These are phyloP conservation scores for Adansonia madagascariensis DNA, from an alignment of 441 rosid genomes.

Conservation along the genomic window DNA sequence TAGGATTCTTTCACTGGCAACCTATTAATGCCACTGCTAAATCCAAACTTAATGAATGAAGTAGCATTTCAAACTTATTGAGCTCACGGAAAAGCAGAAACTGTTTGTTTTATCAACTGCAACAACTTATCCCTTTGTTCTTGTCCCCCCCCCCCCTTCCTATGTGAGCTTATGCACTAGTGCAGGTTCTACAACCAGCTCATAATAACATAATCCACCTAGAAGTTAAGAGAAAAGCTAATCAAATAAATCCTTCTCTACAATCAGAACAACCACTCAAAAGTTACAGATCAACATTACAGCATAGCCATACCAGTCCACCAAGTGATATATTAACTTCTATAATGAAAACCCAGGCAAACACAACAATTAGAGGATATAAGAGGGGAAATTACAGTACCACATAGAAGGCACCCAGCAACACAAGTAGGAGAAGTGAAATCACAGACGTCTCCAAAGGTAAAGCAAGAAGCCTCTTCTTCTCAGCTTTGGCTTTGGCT, in stretches of 20 bases:
- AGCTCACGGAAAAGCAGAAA: not conserved
- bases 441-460: constrained; percentile 81
- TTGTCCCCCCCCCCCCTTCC: not conserved
- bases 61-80: not conserved
- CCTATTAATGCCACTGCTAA: not conserved
- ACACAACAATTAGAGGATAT: constrained; percentile 12
- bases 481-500: constrained; percentile 51
- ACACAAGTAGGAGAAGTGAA: constrained; percentile 78
- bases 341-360: constrained; percentile 6
- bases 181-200: not conserved
- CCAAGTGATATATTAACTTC: not conserved
- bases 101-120: not conserved
- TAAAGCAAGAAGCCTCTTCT: constrained; percentile 80
- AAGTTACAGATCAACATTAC: constrained; percentile 6
- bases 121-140: not conserved
- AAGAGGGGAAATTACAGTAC: constrained; percentile 41
- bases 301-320: constrained; percentile 4
- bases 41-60: not conserved
- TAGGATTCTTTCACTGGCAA: not conserved
- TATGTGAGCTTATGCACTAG: not conserved
- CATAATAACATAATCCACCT: constrained; percentile 1
- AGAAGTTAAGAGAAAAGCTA: not conserved
- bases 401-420: constrained; percentile 98
- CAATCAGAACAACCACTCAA: not conserved
- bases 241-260: constrained; percentile 6